phyloP scores from a whole-genome alignment of 306 rosid genomes.

The Rosa chinensis region DNA sequence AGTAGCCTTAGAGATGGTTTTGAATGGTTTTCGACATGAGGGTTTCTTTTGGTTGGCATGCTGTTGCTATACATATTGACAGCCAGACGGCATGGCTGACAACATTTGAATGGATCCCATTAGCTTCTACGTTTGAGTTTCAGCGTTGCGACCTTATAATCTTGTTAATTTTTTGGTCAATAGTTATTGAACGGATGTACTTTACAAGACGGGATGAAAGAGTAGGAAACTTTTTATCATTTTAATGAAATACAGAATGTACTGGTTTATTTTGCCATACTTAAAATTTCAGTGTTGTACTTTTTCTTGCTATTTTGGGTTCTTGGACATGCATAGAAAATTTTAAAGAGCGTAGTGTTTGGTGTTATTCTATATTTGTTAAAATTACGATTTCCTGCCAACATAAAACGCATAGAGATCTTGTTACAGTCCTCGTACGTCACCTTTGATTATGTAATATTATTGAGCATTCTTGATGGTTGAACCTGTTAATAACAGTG shows the following conservation, averaged over 20 bases:
- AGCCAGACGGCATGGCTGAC: slow-evolving; percentile 39
- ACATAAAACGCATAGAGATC: background rate
- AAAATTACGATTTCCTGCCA: background rate
- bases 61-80: slow-evolving; percentile 24
- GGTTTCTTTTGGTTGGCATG: slow-evolving; percentile 34
- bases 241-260: background rate
- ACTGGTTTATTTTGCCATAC: background rate
- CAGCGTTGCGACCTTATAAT: slow-evolving; percentile 1
- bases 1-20: slow-evolving; percentile 41
- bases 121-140: slow-evolving; percentile 6
- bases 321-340: background rate
- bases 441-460: background rate
- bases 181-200: slow-evolving; percentile 24
- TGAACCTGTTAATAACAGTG: background rate
- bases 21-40: slow-evolving; percentile 27
- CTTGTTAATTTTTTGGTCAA: slow-evolving; percentile 20
- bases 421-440: background rate
- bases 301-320: background rate
- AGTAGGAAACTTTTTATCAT: background rate
- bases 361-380: background rate
- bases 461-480: background rate
- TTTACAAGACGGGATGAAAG: slow-evolving; percentile 18
- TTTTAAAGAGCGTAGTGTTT: no score
- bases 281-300: background rate
- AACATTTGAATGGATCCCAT: slow-evolving; percentile 1